Base-by-base conservation (phyloP, 371 early-diverging fungal genomes). In the Choanephora cucurbitarum region DNA sequence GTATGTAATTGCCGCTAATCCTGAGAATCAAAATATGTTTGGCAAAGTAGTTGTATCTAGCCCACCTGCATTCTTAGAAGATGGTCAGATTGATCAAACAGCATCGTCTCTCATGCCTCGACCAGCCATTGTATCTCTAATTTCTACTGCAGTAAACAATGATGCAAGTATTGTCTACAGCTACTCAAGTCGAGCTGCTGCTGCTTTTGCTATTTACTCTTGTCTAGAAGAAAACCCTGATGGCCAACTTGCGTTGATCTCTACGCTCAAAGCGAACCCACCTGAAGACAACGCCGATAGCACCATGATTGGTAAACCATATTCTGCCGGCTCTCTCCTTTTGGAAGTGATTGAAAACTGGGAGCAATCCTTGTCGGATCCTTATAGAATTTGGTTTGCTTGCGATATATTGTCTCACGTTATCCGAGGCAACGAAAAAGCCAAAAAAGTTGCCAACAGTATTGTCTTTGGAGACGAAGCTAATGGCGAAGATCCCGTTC, bases 351-450 rank as follows among this genome's bases (percentile, higher is more conserved):
- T 96, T 42, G 80, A 92, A 11, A 87, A 90, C 52, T 88, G 91
- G 91, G 85, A 89, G 49, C 69, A 78, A 22, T 77, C 84, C 0
- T 61, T 68, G 21, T 70, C 79, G 18, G 96, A 97, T 54, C 91
- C 93, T 14, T 93, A 91, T 67, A 84, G 85, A 21, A 75, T 85
- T 4, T 97, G 96, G 96, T 93, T 95, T 72, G 90, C 97, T 0
- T 85, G 91, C 0, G 81, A 87, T 22, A 71, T 95, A 22, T 72
- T 96, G 22, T 86, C 91, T 1, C 90, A 91, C 44, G 79, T 93
- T 32, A 66, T 97, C 11, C 67, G 74, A 40, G 84, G 83, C 47
- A 92, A 95, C 58, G 70, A 76, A 7, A 76, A 81, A 21, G 84
- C 91, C 37, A 93, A 98, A 64, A 72, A 83, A 32, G 73, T 89